phyloP scores from a whole-genome alignment of 345 rosid species.

The Populus simonii region DNA sequence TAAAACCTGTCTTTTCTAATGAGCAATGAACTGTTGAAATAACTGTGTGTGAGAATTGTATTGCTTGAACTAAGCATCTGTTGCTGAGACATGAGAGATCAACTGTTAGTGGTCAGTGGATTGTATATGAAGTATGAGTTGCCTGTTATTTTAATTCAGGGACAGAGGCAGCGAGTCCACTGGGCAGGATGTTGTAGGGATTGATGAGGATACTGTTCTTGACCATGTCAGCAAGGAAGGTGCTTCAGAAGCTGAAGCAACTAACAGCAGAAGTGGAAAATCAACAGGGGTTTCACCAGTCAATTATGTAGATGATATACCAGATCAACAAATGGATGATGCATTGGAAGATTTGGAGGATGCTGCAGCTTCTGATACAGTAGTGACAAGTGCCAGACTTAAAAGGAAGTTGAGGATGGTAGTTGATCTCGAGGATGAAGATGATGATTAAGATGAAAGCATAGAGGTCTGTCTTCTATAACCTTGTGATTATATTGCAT shows the following conservation, averaged over 20 bases:
- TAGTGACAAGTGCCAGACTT: slow-evolving; percentile 25
- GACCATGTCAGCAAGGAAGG: slow-evolving; percentile 18
- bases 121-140: background rate
- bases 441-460: slow-evolving; percentile 49
- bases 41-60: background rate
- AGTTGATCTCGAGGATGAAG: slow-evolving; percentile 50
- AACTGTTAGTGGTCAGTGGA: background rate
- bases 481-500: too few relatives aligned
- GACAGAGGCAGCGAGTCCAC: slow-evolving; percentile 22
- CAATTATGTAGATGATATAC: slow-evolving; percentile 15
- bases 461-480: background rate
- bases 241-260: slow-evolving; percentile 28
- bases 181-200: slow-evolving; percentile 3
- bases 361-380: slow-evolving; percentile 18
- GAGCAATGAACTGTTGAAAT: background rate
- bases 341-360: slow-evolving; percentile 48
- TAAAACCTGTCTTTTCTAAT: background rate
- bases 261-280: slow-evolving; percentile 10
- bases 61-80: background rate
- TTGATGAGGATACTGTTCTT: slow-evolving; percentile 15
- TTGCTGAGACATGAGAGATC: background rate
- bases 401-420: slow-evolving; percentile 65
- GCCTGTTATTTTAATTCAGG: slow-evolving; percentile 23
- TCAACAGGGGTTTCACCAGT: slow-evolving; percentile 14
- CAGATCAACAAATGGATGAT: slow-evolving; percentile 32